phyloP scores from a whole-genome alignment of 768 basidiomycete genomes.

The Coprinellus aureogranulatus region DNA sequence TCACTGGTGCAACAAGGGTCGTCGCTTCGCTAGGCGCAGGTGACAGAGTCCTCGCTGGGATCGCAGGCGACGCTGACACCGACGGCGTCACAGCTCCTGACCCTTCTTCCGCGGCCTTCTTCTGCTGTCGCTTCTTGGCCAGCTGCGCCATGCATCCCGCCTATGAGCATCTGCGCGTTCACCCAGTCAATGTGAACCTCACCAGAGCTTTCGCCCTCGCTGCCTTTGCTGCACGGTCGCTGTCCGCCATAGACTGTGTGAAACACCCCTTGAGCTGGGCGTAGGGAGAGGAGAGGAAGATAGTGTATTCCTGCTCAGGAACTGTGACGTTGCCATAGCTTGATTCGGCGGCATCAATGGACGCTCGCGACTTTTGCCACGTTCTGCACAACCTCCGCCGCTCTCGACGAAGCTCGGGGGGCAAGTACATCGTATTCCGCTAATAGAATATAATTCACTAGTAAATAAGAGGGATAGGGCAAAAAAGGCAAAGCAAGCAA shows the following conservation, averaged over 20 bases:
- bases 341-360: constrained; percentile 18
- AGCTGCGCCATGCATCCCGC: constrained; percentile 49
- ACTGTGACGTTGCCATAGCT: constrained; percentile 11
- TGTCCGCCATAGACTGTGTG: constrained; percentile 51
- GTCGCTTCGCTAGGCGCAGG: constrained; percentile 45
- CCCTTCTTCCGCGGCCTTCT: constrained; percentile 50
- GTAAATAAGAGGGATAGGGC: constrained; percentile 45
- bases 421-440: constrained; percentile 13
- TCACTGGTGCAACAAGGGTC: constrained; percentile 15
- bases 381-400: background rate
- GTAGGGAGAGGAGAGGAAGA: background rate
- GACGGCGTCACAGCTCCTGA: constrained; percentile 27
- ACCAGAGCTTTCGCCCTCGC: constrained; percentile 85
- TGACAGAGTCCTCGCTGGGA: constrained; percentile 42
- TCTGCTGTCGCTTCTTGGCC: constrained; percentile 71
- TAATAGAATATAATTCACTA: constrained; percentile 39
- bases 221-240: constrained; percentile 77
- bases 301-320: constrained; percentile 1
- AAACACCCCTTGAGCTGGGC: background rate
- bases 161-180: constrained; percentile 10
- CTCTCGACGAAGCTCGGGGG: background rate
- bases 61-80: constrained; percentile 39
- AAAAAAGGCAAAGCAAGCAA: constrained; percentile 22
- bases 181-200: constrained; percentile 14
- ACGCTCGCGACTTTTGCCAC: constrained; percentile 11